Evolutionary conservation across 306 rosid species (phyloP).

Genomic region (Erythrophleum fordii): DNA sequence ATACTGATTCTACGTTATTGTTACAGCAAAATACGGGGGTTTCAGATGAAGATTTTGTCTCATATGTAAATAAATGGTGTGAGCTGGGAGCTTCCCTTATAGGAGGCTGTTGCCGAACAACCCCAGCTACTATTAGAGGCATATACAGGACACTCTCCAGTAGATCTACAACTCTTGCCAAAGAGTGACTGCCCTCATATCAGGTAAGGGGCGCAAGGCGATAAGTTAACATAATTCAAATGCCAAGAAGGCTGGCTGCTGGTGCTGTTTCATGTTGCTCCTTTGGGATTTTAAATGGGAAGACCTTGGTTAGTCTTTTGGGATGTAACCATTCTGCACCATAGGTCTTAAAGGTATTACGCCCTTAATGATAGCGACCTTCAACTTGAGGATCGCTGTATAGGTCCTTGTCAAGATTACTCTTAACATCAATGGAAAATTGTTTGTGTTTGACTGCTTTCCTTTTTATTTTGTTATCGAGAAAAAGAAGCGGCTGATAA

Average conservation of each 20-base stretch:
- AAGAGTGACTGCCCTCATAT: constrained; percentile 32
- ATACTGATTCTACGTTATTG: constrained; percentile 29
- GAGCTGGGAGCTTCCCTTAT: constrained; percentile 63
- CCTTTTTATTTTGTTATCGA: not conserved
- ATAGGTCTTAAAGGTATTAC: constrained; percentile 1
- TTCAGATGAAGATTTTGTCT: constrained; percentile 55
- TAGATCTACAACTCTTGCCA: constrained; percentile 32
- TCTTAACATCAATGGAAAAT: not conserved
- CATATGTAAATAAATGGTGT: constrained; percentile 57
- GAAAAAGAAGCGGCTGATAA: not conserved
- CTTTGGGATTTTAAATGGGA: constrained; percentile 33
- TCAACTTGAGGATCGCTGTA: constrained; percentile 4
- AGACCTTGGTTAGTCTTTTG: constrained; percentile 2
- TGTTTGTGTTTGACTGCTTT: not conserved
- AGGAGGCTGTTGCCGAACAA: constrained; percentile 69
- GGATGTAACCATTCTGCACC: not conserved
- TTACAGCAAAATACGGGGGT: constrained; percentile 65
- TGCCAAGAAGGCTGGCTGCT: constrained; percentile 34
- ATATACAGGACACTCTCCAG: constrained; percentile 50
- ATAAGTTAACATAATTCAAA: constrained; percentile 22
- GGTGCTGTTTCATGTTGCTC: constrained; percentile 30
- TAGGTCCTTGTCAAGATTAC: not conserved
- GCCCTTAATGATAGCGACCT: constrained; percentile 29
- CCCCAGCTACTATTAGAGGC: constrained; percentile 59
- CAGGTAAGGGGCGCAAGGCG: constrained; percentile 22